Conservation (phyloP, 106 monocot species). For the Dactylorhiza incarnata region DNA sequence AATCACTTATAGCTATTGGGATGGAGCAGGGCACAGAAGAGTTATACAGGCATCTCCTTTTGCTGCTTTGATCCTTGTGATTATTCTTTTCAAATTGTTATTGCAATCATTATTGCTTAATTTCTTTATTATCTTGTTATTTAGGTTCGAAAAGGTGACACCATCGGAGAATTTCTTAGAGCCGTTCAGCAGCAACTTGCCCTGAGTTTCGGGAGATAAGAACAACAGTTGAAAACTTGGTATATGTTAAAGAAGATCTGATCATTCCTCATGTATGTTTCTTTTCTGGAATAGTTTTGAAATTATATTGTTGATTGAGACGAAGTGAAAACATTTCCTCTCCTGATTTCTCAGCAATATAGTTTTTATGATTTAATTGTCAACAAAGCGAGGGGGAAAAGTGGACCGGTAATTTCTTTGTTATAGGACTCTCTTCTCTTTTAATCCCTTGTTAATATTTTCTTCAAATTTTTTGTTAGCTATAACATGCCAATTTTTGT, state of each 20-base stretch:
- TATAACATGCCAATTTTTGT: no score
- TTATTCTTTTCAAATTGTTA: neutral
- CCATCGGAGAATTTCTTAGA: slow-evolving; percentile 91
- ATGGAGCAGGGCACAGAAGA: slow-evolving; percentile 95
- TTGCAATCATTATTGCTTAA: neutral
- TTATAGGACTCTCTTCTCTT: no score
- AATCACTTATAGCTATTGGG: slow-evolving; percentile 99
- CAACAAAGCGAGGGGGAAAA: slow-evolving; percentile 99
- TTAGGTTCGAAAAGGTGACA: slow-evolving; percentile 92
- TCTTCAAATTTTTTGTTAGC: no score
- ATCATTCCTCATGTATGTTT: slow-evolving; percentile 86
- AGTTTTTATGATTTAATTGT: slow-evolving; percentile 96
- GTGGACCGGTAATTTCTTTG: no score
- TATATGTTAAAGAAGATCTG: slow-evolving; percentile 98
- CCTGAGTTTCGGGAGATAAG: slow-evolving; percentile 89
- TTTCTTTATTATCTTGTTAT: neutral
- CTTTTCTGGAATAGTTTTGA: slow-evolving; percentile 3
- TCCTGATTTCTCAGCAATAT: slow-evolving; percentile 70
- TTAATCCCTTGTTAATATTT: no score
- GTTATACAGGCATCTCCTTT: slow-evolving; percentile 53
- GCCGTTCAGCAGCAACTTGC: slow-evolving; percentile 97
- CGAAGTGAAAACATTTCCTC: neutral
- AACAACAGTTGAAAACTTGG: slow-evolving; percentile 89
- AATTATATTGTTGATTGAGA: neutral
- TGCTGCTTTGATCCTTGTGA: neutral